These are phyloP conservation scores for Tuber borchii DNA, from an alignment of 495 filamentous ascomycete species.

Conservation along the genomic window DNA sequence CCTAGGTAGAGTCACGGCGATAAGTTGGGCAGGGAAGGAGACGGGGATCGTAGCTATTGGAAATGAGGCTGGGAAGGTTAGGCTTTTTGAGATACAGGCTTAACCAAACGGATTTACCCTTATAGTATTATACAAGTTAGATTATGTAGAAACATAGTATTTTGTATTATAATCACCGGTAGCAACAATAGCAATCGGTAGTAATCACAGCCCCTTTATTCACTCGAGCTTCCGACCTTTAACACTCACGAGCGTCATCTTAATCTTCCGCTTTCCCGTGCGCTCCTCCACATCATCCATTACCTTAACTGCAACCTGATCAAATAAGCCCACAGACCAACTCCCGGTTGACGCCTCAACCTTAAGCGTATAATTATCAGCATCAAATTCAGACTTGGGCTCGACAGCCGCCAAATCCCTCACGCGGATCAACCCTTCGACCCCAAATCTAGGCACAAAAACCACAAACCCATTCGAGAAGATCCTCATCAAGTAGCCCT, in stretches of 20 bases:
- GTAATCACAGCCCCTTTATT: not conserved
- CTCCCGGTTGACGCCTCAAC: constrained; percentile 49
- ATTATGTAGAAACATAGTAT: not conserved
- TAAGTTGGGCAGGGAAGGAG: constrained; percentile 63
- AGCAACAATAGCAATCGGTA: not conserved
- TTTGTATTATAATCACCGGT: not conserved
- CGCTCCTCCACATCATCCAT: constrained; percentile 86
- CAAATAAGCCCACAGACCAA: constrained; percentile 69
- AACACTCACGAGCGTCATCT: constrained; percentile 56
- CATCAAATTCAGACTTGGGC: constrained; percentile 71
- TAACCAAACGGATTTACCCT: constrained; percentile 19
- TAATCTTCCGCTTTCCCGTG: constrained; percentile 86
- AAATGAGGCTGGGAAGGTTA: constrained; percentile 77
- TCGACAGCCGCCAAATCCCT: constrained; percentile 67
- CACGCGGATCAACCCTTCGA: constrained; percentile 81
- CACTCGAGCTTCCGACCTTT: not conserved
- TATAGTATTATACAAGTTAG: not conserved
- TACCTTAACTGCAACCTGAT: constrained; percentile 79
- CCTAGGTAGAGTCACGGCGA: constrained; percentile 70
- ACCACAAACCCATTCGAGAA: constrained; percentile 96
- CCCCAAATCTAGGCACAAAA: constrained; percentile 89
- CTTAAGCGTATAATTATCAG: constrained; percentile 68
- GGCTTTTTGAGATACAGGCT: constrained; percentile 74
- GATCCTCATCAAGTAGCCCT: constrained; percentile 92
- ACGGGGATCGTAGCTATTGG: constrained; percentile 71